phyloP scores from a whole-genome alignment of 345 rosid species.

The Crucihimalaya himalaica region DNA sequence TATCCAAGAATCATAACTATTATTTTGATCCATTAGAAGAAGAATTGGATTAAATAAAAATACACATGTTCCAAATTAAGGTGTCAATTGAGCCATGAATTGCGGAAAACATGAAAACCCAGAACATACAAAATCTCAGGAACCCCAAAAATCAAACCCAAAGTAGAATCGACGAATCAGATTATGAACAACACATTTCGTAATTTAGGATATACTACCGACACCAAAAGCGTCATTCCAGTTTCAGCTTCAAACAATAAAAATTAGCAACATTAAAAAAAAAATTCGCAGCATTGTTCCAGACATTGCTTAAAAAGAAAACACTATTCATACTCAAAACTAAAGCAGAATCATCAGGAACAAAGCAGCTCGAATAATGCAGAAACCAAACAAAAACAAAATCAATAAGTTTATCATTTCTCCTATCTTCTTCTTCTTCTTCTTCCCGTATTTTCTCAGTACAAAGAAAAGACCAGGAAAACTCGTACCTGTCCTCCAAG shows the following conservation, averaged over 20 bases:
- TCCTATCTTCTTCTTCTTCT: slow-evolving; percentile 11
- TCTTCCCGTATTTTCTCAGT: slow-evolving; percentile 36
- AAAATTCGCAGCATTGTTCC: slow-evolving; percentile 9
- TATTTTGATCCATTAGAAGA: background rate
- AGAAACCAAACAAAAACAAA: background rate
- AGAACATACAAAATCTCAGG: slow-evolving; percentile 1
- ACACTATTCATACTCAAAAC: background rate
- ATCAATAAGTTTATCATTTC: slow-evolving; percentile 7
- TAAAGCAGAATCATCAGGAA: background rate
- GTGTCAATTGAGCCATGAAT: slow-evolving; percentile 9
- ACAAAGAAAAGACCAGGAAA: background rate
- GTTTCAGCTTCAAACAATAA: slow-evolving; percentile 22
- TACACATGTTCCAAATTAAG: background rate
- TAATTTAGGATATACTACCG: background rate
- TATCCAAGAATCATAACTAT: background rate
- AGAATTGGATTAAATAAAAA: background rate
- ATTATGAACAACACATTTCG: slow-evolving; percentile 5
- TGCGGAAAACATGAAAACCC: background rate
- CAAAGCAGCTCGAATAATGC: slow-evolving; percentile 23
- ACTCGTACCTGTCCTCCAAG: slow-evolving; percentile 68
- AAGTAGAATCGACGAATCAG: background rate
- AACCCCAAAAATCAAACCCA: background rate
- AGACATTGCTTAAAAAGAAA: slow-evolving; percentile 9
- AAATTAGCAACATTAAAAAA: background rate
- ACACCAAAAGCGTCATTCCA: background rate